A percentile compares a stretch with the other conserved stretches of the same genome.
Evolutionary conservation across 2,329 filamentous ascomycete species (phyloP).

Genomic region (Ilyonectria mors-panacis): DNA sequence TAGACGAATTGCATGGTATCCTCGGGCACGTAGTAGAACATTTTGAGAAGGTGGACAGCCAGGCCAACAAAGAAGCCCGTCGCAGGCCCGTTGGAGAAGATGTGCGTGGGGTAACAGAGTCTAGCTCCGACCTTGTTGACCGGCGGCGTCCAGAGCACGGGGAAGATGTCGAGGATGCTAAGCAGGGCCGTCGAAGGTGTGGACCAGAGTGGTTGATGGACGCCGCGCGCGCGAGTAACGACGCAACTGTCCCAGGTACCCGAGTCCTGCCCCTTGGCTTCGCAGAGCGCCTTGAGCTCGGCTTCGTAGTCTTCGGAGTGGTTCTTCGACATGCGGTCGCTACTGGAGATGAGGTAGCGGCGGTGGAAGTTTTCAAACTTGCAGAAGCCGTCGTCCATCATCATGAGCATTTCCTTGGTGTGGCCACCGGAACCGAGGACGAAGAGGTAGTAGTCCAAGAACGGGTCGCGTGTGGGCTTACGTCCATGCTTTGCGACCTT

Average conservation of each 20-base stretch:
- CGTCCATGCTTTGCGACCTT: slow-evolving; percentile 34
- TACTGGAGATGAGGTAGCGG: slow-evolving; percentile 85
- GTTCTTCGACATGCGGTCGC: slow-evolving; percentile 77
- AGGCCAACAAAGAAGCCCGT: slow-evolving; percentile 84
- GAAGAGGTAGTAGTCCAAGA: slow-evolving; percentile 74
- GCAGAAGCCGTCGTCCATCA: slow-evolving; percentile 76
- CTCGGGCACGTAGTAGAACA: slow-evolving; percentile 61
- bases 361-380: slow-evolving; percentile 72
- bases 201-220: slow-evolving; percentile 85
- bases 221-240: slow-evolving; percentile 82
- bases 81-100: slow-evolving; percentile 90
- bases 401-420: slow-evolving; percentile 93
- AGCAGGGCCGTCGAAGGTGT: slow-evolving; percentile 78
- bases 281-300: slow-evolving; percentile 48
- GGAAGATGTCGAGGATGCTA: slow-evolving; percentile 76
- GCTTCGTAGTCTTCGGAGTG: slow-evolving; percentile 73
- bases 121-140: slow-evolving; percentile 38
- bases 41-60: slow-evolving; percentile 63
- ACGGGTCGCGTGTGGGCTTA: slow-evolving; percentile 5
- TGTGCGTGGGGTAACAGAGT: slow-evolving; percentile 75
- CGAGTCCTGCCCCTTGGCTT: slow-evolving; percentile 35
- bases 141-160: slow-evolving; percentile 63
- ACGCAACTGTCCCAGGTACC: slow-evolving; percentile 75
- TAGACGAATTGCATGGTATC: slow-evolving; percentile 82
- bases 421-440: slow-evolving; percentile 95